phyloP scores from a whole-genome alignment of 371 early-diverging fungal species.

The Zopfochytrium polystomum region DNA sequence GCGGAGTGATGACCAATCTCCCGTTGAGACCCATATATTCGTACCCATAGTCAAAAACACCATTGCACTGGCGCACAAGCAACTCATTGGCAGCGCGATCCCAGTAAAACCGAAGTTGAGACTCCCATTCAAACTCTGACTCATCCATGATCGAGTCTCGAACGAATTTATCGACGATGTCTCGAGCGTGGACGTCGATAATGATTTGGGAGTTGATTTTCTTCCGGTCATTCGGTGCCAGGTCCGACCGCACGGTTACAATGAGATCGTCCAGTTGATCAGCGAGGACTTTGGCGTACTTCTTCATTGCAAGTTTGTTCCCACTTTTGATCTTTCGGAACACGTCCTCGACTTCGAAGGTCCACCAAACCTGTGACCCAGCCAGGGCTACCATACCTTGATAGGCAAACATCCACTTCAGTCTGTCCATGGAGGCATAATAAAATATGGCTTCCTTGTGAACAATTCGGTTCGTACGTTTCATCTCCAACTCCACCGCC shows the following conservation, averaged over 20 bases:
- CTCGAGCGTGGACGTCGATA: conserved; percentile 60
- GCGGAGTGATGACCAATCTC: conserved; percentile 55
- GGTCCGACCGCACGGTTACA: conserved; percentile 49
- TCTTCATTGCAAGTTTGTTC: conserved; percentile 60
- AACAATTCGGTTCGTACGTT: conserved; percentile 49
- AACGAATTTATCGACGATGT: conserved; percentile 60
- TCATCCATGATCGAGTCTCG: conserved; percentile 58
- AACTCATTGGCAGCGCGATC: conserved; percentile 48
- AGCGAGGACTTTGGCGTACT: conserved; percentile 46
- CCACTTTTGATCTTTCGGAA: conserved; percentile 56
- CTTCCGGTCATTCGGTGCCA: conserved; percentile 52
- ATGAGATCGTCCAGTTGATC: conserved; percentile 56
- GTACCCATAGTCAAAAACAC: conserved; percentile 60
- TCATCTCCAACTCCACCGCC: conserved; percentile 57
- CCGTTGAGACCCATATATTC: conserved; percentile 63
- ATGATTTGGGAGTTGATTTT: conserved; percentile 62
- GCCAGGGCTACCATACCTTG: conserved; percentile 59
- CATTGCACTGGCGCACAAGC: conserved; percentile 53
- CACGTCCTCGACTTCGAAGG: conserved; percentile 62
- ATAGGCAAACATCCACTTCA: conserved; percentile 50
- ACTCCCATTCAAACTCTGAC: conserved; percentile 60
- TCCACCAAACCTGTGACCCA: conserved; percentile 64
- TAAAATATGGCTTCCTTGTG: conserved; percentile 60
- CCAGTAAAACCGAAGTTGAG: conserved; percentile 58
- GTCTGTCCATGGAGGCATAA: conserved; percentile 53